These are phyloP conservation scores for Glycine soja DNA, from an alignment of 306 rosid species.

Conservation along the genomic window DNA sequence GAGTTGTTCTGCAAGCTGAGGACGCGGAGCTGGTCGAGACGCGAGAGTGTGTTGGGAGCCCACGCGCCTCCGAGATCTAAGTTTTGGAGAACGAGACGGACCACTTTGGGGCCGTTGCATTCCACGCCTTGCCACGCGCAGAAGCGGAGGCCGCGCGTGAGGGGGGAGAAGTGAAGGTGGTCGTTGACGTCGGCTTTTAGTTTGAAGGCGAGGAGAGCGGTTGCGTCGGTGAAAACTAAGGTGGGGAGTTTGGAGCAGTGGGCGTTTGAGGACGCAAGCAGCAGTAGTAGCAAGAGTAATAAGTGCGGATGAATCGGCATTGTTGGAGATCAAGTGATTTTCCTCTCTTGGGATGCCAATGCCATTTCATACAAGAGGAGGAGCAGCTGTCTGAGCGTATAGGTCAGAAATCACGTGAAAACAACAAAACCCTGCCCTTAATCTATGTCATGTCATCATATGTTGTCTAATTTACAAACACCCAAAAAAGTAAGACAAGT, in stretches of 20 bases:
- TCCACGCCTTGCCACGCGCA: conserved; percentile 72
- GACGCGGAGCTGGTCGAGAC: conserved; percentile 84
- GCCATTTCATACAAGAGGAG: conserved; percentile 19
- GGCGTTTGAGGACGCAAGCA: background rate
- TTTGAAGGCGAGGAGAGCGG: conserved; percentile 67
- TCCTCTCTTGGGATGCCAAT: background rate
- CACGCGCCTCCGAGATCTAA: conserved; percentile 78
- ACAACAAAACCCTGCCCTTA: background rate
- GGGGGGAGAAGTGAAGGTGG: conserved; percentile 52
- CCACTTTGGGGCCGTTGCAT: conserved; percentile 56
- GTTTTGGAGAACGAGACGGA: conserved; percentile 60
- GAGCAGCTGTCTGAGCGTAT: background rate
- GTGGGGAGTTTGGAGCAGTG: conserved; percentile 13
- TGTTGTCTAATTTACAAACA: background rate
- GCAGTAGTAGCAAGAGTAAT: background rate
- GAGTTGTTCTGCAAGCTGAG: conserved; percentile 80
- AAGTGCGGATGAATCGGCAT: background rate
- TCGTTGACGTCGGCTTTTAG: conserved; percentile 64
- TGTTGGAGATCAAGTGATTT: background rate
- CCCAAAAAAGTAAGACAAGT: too few species aligned
- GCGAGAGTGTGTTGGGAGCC: conserved; percentile 65
- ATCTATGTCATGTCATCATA: background rate
- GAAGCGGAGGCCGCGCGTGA: conserved; percentile 40
- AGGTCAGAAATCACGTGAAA: conserved; percentile 56
- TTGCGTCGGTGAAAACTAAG: conserved; percentile 53